Percentiles rank a stretch among this genome's conserved stretches.
phyloP scores from a whole-genome alignment of 495 filamentous ascomycete genomes.

The Podospora pseudopauciseta region DNA sequence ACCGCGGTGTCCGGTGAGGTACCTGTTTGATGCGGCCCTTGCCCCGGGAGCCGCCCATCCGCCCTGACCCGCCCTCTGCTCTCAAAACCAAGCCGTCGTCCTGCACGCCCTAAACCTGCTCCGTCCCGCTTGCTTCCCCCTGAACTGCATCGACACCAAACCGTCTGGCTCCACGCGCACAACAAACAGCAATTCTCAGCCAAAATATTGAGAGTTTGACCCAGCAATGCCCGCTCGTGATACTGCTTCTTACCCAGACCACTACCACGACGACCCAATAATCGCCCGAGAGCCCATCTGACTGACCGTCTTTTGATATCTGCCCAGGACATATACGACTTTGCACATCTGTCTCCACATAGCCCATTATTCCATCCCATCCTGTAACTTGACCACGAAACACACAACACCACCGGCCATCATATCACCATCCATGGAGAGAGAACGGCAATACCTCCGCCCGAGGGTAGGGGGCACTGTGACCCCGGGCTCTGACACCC shows the following conservation, averaged over 20 bases:
- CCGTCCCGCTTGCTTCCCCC: slow-evolving; percentile 18
- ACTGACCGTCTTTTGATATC: background rate
- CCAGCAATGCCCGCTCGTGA: slow-evolving; percentile 29
- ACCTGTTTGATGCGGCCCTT: background rate
- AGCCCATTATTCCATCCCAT: background rate
- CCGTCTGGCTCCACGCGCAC: slow-evolving; percentile 22
- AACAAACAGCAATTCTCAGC: slow-evolving; percentile 26
- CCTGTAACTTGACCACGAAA: slow-evolving; percentile 5
- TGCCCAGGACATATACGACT: background rate
- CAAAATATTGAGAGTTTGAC: slow-evolving; percentile 23
- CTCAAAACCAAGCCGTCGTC: slow-evolving; percentile 22
- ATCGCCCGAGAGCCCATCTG: slow-evolving; percentile 15
- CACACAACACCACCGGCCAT: background rate
- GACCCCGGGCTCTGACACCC: slow-evolving; percentile 22
- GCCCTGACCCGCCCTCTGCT: background rate
- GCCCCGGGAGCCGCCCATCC: slow-evolving; percentile 4
- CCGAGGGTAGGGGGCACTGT: slow-evolving; percentile 24
- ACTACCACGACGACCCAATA: slow-evolving; percentile 26
- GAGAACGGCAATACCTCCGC: slow-evolving; percentile 29
- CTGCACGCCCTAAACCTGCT: slow-evolving; percentile 29
- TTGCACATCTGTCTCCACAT: background rate
- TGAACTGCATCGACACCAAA: slow-evolving; percentile 18
- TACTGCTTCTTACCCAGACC: slow-evolving; percentile 17
- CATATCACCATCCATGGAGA: slow-evolving; percentile 21
- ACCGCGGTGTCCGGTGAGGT: background rate